phyloP scores from a whole-genome alignment of 805 yeast genomes.

The Hanseniaspora occidentalis region DNA sequence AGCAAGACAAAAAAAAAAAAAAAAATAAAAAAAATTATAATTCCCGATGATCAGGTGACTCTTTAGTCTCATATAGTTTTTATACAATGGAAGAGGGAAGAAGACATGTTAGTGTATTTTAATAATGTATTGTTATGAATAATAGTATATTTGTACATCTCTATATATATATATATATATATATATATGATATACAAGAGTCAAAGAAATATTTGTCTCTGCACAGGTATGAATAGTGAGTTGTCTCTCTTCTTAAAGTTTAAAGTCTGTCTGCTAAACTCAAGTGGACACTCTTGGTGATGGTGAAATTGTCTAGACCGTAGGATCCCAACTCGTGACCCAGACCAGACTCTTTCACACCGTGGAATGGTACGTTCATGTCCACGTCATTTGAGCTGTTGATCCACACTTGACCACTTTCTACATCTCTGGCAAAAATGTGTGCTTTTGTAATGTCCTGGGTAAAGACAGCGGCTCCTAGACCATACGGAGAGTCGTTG shows the following conservation, averaged over 20 bases:
- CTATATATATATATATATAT: too few relatives aligned
- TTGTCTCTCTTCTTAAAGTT: conserved; percentile 7
- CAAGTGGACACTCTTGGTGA: conserved; percentile 64
- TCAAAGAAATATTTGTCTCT: not conserved
- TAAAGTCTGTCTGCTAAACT: conserved; percentile 36
- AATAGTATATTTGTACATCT: too few relatives aligned
- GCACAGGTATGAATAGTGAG: not conserved
- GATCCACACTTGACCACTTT: conserved; percentile 60
- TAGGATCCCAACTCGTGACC: conserved; percentile 74
- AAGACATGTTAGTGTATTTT: too few relatives aligned
- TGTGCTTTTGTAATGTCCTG: conserved; percentile 55
- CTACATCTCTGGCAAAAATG: conserved; percentile 42
- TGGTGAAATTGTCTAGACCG: conserved; percentile 60
- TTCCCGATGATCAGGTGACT: too few relatives aligned
- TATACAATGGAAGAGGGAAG: too few relatives aligned
- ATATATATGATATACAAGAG: too few relatives aligned
- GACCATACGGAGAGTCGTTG: conserved; percentile 63
- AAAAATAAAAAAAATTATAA: too few relatives aligned
- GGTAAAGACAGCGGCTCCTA: conserved; percentile 75
- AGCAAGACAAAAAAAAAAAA: too few relatives aligned
- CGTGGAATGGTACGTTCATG: conserved; percentile 65
- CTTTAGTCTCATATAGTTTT: too few relatives aligned
- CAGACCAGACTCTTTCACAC: conserved; percentile 65
- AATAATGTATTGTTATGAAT: too few relatives aligned
- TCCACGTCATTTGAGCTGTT: conserved; percentile 59